Evolutionary conservation across 2,329 filamentous ascomycete species (phyloP).

Genomic region (Stromatinia cepivora): DNA sequence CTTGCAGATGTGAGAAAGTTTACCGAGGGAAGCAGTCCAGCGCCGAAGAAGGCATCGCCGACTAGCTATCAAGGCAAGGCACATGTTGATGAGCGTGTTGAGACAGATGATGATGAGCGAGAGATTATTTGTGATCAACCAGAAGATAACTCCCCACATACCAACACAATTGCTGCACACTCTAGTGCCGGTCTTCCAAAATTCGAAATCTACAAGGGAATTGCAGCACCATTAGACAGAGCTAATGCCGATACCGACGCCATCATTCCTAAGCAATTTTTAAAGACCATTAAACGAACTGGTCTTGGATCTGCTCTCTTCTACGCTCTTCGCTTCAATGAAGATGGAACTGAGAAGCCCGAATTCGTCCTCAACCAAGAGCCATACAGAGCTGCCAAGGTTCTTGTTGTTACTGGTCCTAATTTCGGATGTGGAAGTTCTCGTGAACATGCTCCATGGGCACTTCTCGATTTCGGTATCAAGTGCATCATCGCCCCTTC

Average conservation of each 20-base stretch:
- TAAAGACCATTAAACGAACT: slow-evolving; percentile 98
- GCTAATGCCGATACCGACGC: slow-evolving; percentile 98
- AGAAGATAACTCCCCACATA: slow-evolving; percentile 63
- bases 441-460: slow-evolving; percentile 96
- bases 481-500: slow-evolving; percentile 89
- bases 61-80: slow-evolving; percentile 16
- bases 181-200: slow-evolving; percentile 60
- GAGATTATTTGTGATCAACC: slow-evolving; percentile 58
- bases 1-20: slow-evolving; percentile 88
- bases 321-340: slow-evolving; percentile 76
- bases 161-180: slow-evolving; percentile 58
- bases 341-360: slow-evolving; percentile 71
- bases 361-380: slow-evolving; percentile 89
- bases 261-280: slow-evolving; percentile 98
- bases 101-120: slow-evolving; percentile 52
- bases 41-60: slow-evolving; percentile 33
- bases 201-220: slow-evolving; percentile 80
- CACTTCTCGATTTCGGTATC: slow-evolving; percentile 94
- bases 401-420: slow-evolving; percentile 83
- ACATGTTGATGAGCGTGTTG: slow-evolving; percentile 54
- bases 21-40: slow-evolving; percentile 48
- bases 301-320: slow-evolving; percentile 89
- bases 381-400: slow-evolving; percentile 80
- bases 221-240: slow-evolving; percentile 83
- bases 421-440: slow-evolving; percentile 96